A percentile compares a stretch with the other conserved stretches of the same genome.
These are phyloP conservation scores for Solanum sitiens DNA, from an alignment of 257 asterid genomes.

Conservation along the genomic window DNA sequence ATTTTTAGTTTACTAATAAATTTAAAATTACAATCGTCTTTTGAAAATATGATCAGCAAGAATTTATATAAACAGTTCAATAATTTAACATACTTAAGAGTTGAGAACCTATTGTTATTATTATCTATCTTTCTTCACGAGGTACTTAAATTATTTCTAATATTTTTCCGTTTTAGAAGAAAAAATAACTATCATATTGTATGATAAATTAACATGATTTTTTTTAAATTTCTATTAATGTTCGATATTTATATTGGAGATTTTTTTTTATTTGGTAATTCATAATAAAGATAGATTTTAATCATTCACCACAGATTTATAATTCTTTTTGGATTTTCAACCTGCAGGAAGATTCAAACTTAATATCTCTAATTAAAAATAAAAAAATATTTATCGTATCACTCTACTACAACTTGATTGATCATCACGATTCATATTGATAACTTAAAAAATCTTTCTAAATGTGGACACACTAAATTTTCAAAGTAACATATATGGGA, in stretches of 20 bases:
- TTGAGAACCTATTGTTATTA: too few species aligned
- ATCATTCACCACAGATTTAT: fast-evolving
- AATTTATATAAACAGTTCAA: too few species aligned
- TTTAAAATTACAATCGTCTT: too few species aligned
- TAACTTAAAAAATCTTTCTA: background rate
- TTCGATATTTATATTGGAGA: background rate
- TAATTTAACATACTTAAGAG: too few species aligned
- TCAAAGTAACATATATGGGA: background rate
- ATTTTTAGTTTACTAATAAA: background rate
- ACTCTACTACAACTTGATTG: fast-evolving
- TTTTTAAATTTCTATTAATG: background rate
- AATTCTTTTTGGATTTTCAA: too few species aligned
- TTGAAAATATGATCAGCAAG: too few species aligned
- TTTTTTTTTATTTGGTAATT: background rate
- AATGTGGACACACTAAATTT: background rate
- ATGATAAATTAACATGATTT: background rate
- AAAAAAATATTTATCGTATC: fast-evolving
- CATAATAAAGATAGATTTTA: background rate
- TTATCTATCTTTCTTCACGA: too few species aligned
- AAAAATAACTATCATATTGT: background rate
- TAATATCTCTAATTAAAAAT: background rate
- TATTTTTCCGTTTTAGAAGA: background rate
- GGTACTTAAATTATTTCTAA: background rate
- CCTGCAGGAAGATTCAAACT: background rate
- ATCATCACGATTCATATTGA: background rate